Percentiles rank a stretch among this genome's conserved stretches.
phyloP scores from a whole-genome alignment of 2,329 filamentous ascomycete species.

The Xylariaceae sp. region DNA sequence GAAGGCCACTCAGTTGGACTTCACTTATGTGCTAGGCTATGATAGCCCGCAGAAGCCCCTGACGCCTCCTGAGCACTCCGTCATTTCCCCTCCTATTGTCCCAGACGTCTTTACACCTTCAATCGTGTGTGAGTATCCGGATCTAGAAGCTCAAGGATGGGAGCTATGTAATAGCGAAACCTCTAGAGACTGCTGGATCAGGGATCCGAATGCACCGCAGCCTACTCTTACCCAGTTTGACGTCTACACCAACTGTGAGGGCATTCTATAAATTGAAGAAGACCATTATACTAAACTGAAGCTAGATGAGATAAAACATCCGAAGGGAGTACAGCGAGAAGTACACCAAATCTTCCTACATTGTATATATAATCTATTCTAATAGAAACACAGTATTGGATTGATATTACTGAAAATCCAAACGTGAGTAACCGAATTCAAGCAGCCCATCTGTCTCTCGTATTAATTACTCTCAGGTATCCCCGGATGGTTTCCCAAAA shows the following conservation, averaged over 20 bases:
- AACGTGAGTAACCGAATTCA: conserved; percentile 7
- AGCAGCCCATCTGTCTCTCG: not conserved
- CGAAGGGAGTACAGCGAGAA: conserved; percentile 18
- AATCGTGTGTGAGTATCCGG: conserved; percentile 26
- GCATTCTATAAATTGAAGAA: not conserved
- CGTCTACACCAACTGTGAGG: conserved; percentile 27
- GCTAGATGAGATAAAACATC: conserved; percentile 16
- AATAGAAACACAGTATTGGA: conserved; percentile 19
- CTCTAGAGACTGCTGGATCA: conserved; percentile 30
- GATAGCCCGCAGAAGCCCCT: conserved; percentile 22
- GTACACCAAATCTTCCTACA: not conserved
- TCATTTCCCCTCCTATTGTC: not conserved
- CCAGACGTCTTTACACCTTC: conserved; percentile 10
- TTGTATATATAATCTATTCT: not conserved
- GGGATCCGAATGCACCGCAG: conserved; percentile 19
- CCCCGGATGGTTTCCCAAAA: conserved; percentile 25
- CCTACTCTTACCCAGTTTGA: conserved; percentile 27
- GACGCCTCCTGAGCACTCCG: conserved; percentile 2
- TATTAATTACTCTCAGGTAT: conserved; percentile 1
- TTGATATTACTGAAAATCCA: conserved; percentile 21
- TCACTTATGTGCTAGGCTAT: conserved; percentile 10
- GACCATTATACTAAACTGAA: not conserved
- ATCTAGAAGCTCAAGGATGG: conserved; percentile 28
- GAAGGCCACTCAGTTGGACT: conserved; percentile 21
- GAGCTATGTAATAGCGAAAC: conserved; percentile 27